Evolutionary conservation across 495 filamentous ascomycete genomes (phyloP), one percentile per base, ranked within the genome.

Genomic region (Cairneyella variabilis): DNA sequence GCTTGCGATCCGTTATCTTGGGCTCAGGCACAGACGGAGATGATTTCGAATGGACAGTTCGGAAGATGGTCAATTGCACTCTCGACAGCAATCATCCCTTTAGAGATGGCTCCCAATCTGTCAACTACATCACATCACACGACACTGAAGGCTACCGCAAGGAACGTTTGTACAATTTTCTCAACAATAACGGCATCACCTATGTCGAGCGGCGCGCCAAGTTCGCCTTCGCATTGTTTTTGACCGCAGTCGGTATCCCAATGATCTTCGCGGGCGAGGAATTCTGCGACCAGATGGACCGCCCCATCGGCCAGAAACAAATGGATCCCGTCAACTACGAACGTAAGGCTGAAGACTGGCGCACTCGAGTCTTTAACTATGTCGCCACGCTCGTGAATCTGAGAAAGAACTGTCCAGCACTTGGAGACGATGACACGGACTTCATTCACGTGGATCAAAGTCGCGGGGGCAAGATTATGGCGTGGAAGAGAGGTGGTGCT

Each of bases 231-330:
- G 64, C 58, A 10, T 48, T 59, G 7, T 56, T 69, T 16, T 42
- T 69, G 9, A 69, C 64, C n/a, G 54, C 59, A n/a, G 66, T 69
- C 20, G 64, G 66, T 11, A 58, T 65, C 1, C 66, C 66, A 8
- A 66, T 69, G 64, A 69, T 69, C 12, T 62, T 69, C 41, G 66
- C 66, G 1, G 66, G 66, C 3, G 66, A 69, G 51, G 64, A 69
- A 56, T 69, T 69, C 37, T 20, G 37, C 16, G 66, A 69, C 42
- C 52, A 63, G 42, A 60, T 62, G 54, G 66, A 69, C 23, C 56
- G 48, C 21, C 57, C 57, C 18, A 53, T 64, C 27, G 55, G 54
- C 23, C 34, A 58, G 39, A 69, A 66, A 50, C 66, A 69, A 56
- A 53, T 51, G 17, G 66, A 66, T 42, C 64, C 64, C 1, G 66